Evolutionary conservation across 2,329 filamentous ascomycete genomes (phyloP).

Genomic region (Myotisia sp.): DNA sequence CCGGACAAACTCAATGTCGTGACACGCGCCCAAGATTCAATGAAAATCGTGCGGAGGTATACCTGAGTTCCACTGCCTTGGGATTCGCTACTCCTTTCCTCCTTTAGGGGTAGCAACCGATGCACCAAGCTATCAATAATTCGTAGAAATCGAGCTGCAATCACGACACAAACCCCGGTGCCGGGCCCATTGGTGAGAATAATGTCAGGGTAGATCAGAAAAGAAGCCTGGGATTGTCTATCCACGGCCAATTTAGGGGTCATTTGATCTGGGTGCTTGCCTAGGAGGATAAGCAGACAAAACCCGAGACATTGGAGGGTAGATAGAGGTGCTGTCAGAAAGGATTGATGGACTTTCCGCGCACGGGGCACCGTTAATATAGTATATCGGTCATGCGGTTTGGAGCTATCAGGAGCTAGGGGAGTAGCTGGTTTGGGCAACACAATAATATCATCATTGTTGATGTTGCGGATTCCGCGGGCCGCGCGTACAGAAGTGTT

Average conservation of each 20-base stretch:
- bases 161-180: slow-evolving; percentile 63
- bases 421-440: not conserved
- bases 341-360: slow-evolving; percentile 65
- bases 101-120: slow-evolving; percentile 8
- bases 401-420: not conserved
- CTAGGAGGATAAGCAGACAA: slow-evolving; percentile 44
- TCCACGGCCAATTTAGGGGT: too few species aligned
- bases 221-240: slow-evolving; percentile 14
- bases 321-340: slow-evolving; percentile 57
- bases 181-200: slow-evolving; percentile 82
- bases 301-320: slow-evolving; percentile 50
- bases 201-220: slow-evolving; percentile 48
- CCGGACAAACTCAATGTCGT: slow-evolving; percentile 72
- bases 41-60: slow-evolving; percentile 61
- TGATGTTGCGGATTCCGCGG: too few species aligned
- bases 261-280: slow-evolving; percentile 23
- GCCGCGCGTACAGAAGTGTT: too few species aligned
- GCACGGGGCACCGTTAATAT: slow-evolving; percentile 61
- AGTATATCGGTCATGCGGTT: slow-evolving; percentile 35
- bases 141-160: slow-evolving; percentile 43
- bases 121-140: slow-evolving; percentile 29
- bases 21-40: slow-evolving; percentile 87
- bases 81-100: slow-evolving; percentile 1
- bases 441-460: not conserved
- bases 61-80: not conserved